A percentile compares a stretch with the other conserved stretches of the same genome.
Conservation (phyloP, 2,329 filamentous ascomycete species). For the Phyllosticta citriasiana region DNA sequence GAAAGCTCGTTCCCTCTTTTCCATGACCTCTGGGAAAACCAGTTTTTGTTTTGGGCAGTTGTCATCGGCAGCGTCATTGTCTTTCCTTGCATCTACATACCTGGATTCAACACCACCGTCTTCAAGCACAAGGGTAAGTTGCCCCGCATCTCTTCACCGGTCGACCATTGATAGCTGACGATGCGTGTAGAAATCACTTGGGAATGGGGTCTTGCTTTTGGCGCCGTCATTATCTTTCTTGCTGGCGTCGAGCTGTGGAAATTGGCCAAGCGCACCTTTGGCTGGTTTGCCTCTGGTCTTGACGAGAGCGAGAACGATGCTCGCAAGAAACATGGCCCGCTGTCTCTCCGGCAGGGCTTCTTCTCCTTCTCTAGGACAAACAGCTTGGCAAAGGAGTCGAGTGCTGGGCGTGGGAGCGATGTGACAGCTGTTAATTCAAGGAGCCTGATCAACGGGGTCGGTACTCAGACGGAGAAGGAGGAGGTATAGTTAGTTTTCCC, state of each 20-base stretch:
- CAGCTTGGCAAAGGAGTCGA: slow-evolving; percentile 6
- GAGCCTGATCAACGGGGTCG: not conserved
- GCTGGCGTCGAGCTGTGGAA: slow-evolving; percentile 18
- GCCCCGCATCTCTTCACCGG: too few species aligned
- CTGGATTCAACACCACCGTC: slow-evolving; percentile 17
- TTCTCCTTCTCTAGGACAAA: slow-evolving; percentile 16
- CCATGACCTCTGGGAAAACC: slow-evolving; percentile 15
- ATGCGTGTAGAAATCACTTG: slow-evolving; percentile 12
- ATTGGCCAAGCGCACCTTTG: slow-evolving; percentile 13
- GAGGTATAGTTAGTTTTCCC: not conserved
- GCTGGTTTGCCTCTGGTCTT: slow-evolving; percentile 14
- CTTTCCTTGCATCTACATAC: slow-evolving; percentile 43
- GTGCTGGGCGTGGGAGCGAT: not conserved
- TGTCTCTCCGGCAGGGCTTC: slow-evolving; percentile 14
- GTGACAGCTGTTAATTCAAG: not conserved
- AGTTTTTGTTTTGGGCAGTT: slow-evolving; percentile 51
- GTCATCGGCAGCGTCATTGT: slow-evolving; percentile 46
- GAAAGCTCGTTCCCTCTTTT: slow-evolving; percentile 14
- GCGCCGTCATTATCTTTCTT: slow-evolving; percentile 15
- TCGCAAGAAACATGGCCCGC: slow-evolving; percentile 1
- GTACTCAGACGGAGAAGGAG: not conserved
- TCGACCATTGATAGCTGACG: not conserved
- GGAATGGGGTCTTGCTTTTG: slow-evolving; percentile 16
- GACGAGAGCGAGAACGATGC: slow-evolving; percentile 10
- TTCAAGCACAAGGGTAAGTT: slow-evolving; percentile 16